Conservation (phyloP, 2,329 filamentous ascomycete species). For the Diaporthe humulicola region DNA sequence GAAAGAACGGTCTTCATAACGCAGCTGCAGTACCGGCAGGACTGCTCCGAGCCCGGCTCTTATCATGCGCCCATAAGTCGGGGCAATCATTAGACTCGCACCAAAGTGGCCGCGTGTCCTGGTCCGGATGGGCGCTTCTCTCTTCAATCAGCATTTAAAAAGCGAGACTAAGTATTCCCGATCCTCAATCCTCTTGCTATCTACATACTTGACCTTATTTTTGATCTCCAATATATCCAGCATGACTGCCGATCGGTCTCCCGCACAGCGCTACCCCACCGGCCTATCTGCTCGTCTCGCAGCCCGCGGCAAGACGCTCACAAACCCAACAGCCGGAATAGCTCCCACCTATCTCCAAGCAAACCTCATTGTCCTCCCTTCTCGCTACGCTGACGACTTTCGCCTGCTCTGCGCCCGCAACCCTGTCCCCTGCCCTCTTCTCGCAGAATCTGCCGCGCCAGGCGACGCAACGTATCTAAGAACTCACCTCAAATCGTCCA, state of each 20-base stretch:
- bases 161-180: not conserved
- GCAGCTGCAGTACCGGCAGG: not conserved
- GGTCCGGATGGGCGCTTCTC: not conserved
- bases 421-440: slow-evolving; percentile 72
- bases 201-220: not conserved
- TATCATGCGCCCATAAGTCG: not conserved
- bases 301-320: slow-evolving; percentile 55
- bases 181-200: not conserved
- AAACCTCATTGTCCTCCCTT: slow-evolving; percentile 72
- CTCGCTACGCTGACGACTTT: slow-evolving; percentile 69
- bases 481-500: slow-evolving; percentile 50
- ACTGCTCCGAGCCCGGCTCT: not conserved
- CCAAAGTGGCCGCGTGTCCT: not conserved
- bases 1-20: not conserved
- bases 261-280: slow-evolving; percentile 43
- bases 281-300: slow-evolving; percentile 57
- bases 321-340: slow-evolving; percentile 64
- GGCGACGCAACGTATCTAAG: slow-evolving; percentile 52
- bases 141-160: not conserved
- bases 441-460: slow-evolving; percentile 62
- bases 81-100: not conserved
- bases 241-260: slow-evolving; percentile 3
- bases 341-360: slow-evolving; percentile 71
- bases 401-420: slow-evolving; percentile 70
- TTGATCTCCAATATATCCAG: not conserved